Evolutionary conservation across 441 rosid species (phyloP).

Genomic region (Aleurites moluccanus): DNA sequence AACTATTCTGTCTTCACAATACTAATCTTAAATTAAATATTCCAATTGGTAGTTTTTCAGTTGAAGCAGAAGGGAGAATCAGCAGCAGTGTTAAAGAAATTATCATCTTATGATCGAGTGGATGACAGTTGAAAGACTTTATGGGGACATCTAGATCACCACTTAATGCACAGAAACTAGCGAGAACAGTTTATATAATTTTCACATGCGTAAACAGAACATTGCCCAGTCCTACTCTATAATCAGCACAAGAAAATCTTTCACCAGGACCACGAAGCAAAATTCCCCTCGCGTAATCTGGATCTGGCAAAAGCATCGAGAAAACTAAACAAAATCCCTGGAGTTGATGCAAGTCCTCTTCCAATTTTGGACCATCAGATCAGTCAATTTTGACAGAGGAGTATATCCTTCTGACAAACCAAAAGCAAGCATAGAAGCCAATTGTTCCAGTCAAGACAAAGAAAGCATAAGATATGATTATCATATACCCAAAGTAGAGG

Average conservation of each 20-base stretch:
- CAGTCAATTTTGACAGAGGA: constrained; percentile 92
- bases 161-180: constrained; percentile 22
- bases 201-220: constrained; percentile 20
- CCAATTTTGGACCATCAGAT: constrained; percentile 25
- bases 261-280: constrained; percentile 9
- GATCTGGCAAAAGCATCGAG: no score
- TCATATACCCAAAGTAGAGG: constrained; percentile 91
- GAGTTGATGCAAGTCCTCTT: background rate
- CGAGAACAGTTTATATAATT: constrained; percentile 15
- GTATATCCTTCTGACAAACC: constrained; percentile 91
- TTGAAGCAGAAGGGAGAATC: no score
- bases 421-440: constrained; percentile 95
- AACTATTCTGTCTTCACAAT: no score
- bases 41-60: no score
- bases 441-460: constrained; percentile 87
- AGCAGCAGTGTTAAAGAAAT: constrained; percentile 1
- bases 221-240: constrained; percentile 26
- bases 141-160: constrained; percentile 9
- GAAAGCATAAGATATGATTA: constrained; percentile 80
- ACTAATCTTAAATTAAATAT: no score
- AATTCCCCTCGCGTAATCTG: constrained; percentile 13
- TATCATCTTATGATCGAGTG: constrained; percentile 2
- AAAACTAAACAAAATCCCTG: constrained; percentile 9
- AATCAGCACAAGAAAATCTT: constrained; percentile 15
- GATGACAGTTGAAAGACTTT: background rate